A percentile compares a stretch with the other conserved stretches of the same genome.
These are phyloP conservation scores for Cercospora sojina DNA, from an alignment of 2,329 filamentous ascomycete genomes.

Conservation along the genomic window DNA sequence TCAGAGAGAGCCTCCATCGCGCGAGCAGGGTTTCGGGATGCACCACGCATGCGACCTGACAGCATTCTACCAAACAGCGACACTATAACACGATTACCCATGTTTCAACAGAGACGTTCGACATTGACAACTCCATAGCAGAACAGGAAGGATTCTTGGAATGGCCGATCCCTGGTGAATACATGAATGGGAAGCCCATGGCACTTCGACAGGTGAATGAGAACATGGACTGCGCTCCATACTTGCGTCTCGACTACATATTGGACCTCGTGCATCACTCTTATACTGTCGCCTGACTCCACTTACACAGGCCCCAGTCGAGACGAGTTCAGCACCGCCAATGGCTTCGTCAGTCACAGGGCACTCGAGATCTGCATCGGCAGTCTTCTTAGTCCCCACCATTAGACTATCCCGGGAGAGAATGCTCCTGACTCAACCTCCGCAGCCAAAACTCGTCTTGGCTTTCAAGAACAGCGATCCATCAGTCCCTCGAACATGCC, in stretches of 20 bases:
- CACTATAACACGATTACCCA: not conserved
- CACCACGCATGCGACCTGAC: not conserved
- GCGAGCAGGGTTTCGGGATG: not conserved
- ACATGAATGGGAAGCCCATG: not conserved
- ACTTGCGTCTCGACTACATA: not conserved
- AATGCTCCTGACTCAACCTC: not conserved
- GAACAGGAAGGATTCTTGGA: not conserved
- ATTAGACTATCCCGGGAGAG: not conserved
- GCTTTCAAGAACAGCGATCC: not conserved
- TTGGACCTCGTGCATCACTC: not conserved
- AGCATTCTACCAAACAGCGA: not conserved
- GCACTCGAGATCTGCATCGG: not conserved
- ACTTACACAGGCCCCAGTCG: not conserved
- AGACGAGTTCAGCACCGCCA: not conserved
- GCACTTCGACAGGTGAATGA: not conserved
- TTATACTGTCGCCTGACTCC: not conserved
- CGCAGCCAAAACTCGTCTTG: not conserved
- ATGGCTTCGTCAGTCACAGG: not conserved
- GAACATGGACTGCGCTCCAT: not conserved
- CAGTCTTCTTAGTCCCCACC: not conserved
- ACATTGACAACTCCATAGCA: not conserved
- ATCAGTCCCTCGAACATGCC: not conserved
- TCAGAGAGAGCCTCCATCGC: not conserved
- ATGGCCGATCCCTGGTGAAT: not conserved
- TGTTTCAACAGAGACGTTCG: not conserved